Evolutionary conservation across 2,329 filamentous ascomycete species (phyloP).

Genomic region (Coleophoma crateriformis): DNA sequence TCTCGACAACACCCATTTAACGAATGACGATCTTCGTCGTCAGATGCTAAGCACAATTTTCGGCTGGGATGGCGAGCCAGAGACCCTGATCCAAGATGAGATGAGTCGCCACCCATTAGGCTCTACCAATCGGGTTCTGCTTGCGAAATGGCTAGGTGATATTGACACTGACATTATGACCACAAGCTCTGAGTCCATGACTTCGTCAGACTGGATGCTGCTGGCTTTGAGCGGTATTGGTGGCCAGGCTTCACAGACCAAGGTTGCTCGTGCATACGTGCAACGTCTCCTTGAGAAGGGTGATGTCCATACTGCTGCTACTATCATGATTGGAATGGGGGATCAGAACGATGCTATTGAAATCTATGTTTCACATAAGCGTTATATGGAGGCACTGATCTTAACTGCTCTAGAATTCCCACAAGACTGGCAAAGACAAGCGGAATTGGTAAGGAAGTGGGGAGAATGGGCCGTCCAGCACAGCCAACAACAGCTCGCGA

Average conservation of each 20-base stretch:
- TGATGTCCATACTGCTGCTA: slow-evolving; percentile 86
- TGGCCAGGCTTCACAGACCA: slow-evolving; percentile 72
- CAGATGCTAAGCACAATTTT: slow-evolving; percentile 96
- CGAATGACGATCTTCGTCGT: slow-evolving; percentile 72
- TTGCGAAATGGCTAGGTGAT: slow-evolving; percentile 91
- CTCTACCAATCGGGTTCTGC: slow-evolving; percentile 72
- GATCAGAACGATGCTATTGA: slow-evolving; percentile 94
- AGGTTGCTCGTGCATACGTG: slow-evolving; percentile 84
- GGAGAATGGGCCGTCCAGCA: slow-evolving; percentile 86
- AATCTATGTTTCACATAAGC: slow-evolving; percentile 86
- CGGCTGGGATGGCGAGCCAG: slow-evolving; percentile 84
- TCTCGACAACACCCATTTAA: slow-evolving; percentile 52
- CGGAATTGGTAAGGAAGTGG: slow-evolving; percentile 87
- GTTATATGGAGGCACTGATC: slow-evolving; percentile 88
- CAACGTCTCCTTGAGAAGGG: slow-evolving; percentile 84
- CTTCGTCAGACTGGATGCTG: slow-evolving; percentile 94
- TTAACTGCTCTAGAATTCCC: slow-evolving; percentile 80
- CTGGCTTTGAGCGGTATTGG: slow-evolving; percentile 87
- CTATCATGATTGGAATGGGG: slow-evolving; percentile 86
- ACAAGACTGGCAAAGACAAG: slow-evolving; percentile 84
- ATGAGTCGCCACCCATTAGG: slow-evolving; percentile 67
- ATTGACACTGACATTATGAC: slow-evolving; percentile 76
- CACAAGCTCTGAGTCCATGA: slow-evolving; percentile 79
- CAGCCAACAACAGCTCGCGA: slow-evolving; percentile 83
- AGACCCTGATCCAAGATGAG: slow-evolving; percentile 79